Base-by-base conservation (phyloP, 768 basidiomycete genomes). In the Plicaturopsis crispa region DNA sequence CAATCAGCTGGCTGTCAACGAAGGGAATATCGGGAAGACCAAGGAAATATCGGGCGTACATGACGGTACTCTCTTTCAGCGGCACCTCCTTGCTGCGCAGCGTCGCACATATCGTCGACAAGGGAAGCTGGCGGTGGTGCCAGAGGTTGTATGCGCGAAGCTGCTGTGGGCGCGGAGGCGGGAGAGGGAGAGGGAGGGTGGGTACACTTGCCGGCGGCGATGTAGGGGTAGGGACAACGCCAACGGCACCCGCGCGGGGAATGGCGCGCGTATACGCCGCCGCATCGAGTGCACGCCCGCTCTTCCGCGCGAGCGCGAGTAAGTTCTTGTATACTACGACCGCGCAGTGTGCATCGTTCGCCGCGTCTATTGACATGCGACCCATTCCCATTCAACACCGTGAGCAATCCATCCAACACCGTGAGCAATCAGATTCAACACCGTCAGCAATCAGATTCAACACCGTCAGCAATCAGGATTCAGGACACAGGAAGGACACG, bases 281-380 rank as follows among this genome's bases (percentile, higher is more conserved):
- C 8, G 42, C 31, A 10, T 48, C 40, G 28, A 65, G 30, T 19
- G 35, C 35, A 20, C 43, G 45, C 16, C 46, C 43, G 8, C 47
- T 26, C 13, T 48, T 37, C 13, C 42, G 33, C 2, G 66, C 66
- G 4, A 65, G 58, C 3, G 40, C 47, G 17, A 57, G 33, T n/a
- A 75, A 36, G 26, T 43, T 52, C 14, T 60, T 56, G 47, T 70
- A 67, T 14, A 73, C 64, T 49, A 62, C 57, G 11, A 75, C 50
- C 4, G 65, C 67, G 31, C 62, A 67, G 41, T 74, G 62, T 31
- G 64, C 69, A 40, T 74, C 72, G 43, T 74, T 74, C 1, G 72
- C 72, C 2, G 72, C 72, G 42, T 75, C 72, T 73, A n/a, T 28
- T 28, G 26, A 14, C 26, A 28, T 31, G 3, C 6, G 6, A 24